Percentiles rank a stretch among this genome's conserved stretches.
Evolutionary conservation across 805 yeast genomes (phyloP).

Genomic region (Zygoascus biomembranicola): DNA sequence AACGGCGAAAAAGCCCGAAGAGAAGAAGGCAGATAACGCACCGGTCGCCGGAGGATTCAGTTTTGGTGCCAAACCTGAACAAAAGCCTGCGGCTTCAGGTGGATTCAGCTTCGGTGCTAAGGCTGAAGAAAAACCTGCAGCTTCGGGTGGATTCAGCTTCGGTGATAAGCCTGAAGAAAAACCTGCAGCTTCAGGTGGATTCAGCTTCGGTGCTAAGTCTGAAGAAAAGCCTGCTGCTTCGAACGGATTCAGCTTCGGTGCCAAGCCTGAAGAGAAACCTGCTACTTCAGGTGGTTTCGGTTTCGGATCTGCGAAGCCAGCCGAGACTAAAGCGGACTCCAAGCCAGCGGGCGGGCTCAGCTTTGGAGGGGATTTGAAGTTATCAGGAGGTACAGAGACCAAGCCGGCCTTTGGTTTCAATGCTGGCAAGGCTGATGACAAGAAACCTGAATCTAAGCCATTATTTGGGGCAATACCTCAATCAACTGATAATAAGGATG

Average conservation of each 20-base stretch:
- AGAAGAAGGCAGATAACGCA: conserved; percentile 1
- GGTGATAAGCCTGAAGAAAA: background rate
- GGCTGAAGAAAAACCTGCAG: background rate
- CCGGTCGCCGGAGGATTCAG: conserved; percentile 5
- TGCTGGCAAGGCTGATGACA: background rate
- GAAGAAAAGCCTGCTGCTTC: background rate
- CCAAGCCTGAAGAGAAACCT: background rate
- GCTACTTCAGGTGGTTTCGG: background rate
- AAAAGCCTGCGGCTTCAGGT: background rate
- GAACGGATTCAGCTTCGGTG: background rate
- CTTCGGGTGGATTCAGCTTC: background rate
- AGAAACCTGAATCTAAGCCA: conserved; percentile 21
- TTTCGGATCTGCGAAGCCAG: conserved; percentile 1
- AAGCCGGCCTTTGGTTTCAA: conserved; percentile 12
- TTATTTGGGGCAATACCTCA: conserved; percentile 11
- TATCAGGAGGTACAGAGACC: background rate
- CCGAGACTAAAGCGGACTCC: conserved; percentile 4
- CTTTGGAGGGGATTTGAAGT: background rate
- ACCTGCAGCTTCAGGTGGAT: background rate
- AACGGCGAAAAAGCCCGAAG: background rate
- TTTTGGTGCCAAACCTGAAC: background rate
- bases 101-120: background rate
- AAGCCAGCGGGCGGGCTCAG: conserved; percentile 9
- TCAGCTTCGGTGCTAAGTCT: background rate
- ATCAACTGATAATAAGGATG: conserved; percentile 10